Evolutionary conservation across 805 yeast species (phyloP).

Genomic region (Pichia kluyveri): DNA sequence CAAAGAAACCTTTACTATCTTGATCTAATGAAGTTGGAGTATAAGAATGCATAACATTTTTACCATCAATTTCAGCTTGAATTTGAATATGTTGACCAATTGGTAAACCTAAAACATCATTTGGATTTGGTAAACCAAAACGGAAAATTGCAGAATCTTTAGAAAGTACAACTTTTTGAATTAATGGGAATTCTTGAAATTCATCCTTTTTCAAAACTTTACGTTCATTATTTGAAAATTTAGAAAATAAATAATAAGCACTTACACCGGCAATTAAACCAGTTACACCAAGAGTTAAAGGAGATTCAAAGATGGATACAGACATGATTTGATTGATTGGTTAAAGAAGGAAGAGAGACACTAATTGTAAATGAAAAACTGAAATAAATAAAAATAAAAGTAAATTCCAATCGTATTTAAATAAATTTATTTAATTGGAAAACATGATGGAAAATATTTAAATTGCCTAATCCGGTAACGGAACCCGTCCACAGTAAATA

Average conservation of each 20-base stretch:
- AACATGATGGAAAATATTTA: neutral
- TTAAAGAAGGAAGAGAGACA: too few relatives aligned
- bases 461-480: neutral
- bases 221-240: conserved; percentile 18
- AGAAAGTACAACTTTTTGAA: conserved; percentile 63
- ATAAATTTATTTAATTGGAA: too few relatives aligned
- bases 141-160: conserved; percentile 80
- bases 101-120: conserved; percentile 77
- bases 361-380: too few relatives aligned
- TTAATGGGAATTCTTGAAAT: conserved; percentile 72
- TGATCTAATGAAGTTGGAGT: conserved; percentile 79
- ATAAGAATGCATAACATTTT: conserved; percentile 77
- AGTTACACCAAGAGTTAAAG: neutral
- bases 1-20: conserved; percentile 72
- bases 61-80: conserved; percentile 65
- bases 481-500: too few relatives aligned
- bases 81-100: conserved; percentile 91
- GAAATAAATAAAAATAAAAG: too few relatives aligned
- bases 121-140: conserved; percentile 69
- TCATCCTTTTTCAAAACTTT: conserved; percentile 52
- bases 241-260: conserved; percentile 15
- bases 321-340: neutral
- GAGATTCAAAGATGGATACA: neutral
- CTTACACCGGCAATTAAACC: conserved; percentile 1
- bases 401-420: too few relatives aligned